Base-by-base conservation (phyloP, 768 basidiomycete genomes). In the Stropharia rugosoannulata region DNA sequence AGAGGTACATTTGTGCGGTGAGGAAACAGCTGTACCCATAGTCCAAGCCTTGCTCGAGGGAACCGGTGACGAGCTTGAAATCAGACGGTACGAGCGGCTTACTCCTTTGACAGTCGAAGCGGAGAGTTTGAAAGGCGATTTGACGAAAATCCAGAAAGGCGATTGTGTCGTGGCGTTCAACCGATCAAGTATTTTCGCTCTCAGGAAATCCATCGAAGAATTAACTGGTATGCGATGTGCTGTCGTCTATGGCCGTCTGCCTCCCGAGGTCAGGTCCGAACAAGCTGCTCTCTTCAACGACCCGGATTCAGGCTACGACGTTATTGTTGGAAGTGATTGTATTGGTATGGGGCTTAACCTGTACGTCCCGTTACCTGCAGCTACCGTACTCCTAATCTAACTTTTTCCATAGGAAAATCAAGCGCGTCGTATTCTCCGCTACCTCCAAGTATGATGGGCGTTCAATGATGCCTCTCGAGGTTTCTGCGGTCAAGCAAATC, bases 271-370 rank as follows among this genome's bases (percentile, higher is more conserved):
- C 50, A 78, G 95, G 35, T 93, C 87, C 56, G 90, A 95, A 64
- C 96, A 98, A 68, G 97, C 97, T 1, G 83, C 84, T 9, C 78
- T 93, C 35, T 98, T 98, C 79, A 98, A 99, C 64, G 83, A 92
- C 57, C 84, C 84, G 0, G 66, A 82, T 40, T 91, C 87, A n/a
- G 87, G 84, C 1, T 91, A 90, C 64, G 90, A 96, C 62, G 87
- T 98, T 2, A 79, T 99, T 40, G 84, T 98, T 15, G 96, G 93
- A 1, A 95, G 91, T 62, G 97, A 99, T 65, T 94, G 95, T 0
- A 87, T 98, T 47, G 95, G 97, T 1, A 95, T 99, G 94, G 97
- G 97, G 0, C 79, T 99, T 18, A 98, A 99, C 66, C 72, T 99
- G 97, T 98, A 68, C 42, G 90, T 52, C 54, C 37, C 8, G 45